Percentiles rank a stretch among this genome's conserved stretches.
These are phyloP conservation scores for Suillus subluteus DNA, from an alignment of 768 basidiomycete species.

Conservation along the genomic window DNA sequence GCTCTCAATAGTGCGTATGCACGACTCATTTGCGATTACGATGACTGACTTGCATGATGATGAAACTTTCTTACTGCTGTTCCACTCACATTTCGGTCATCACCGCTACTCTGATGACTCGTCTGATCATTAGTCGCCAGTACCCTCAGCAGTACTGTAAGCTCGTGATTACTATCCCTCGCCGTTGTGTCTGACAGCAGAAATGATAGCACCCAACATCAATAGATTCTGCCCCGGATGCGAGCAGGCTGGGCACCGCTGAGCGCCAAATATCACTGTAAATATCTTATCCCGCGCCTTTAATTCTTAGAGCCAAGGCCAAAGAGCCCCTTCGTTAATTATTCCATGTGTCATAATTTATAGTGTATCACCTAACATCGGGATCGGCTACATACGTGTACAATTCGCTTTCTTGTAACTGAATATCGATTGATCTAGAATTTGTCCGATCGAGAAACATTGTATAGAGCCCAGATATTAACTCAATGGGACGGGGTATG, in stretches of 20 bases:
- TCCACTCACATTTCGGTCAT: background rate
- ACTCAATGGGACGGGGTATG: background rate
- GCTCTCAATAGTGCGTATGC: conserved; percentile 52
- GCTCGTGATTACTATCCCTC: conserved; percentile 16
- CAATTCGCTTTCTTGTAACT: conserved; percentile 30
- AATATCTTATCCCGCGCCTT: conserved; percentile 12
- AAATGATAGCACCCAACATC: conserved; percentile 43
- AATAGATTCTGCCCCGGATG: conserved; percentile 47
- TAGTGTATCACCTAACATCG: conserved; percentile 12
- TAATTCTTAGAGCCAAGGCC: conserved; percentile 18
- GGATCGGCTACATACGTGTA: conserved; percentile 10
- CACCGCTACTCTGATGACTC: background rate
- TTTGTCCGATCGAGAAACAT: background rate
- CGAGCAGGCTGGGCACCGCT: conserved; percentile 31
- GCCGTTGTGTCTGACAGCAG: conserved; percentile 7
- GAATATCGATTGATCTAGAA: conserved; percentile 19
- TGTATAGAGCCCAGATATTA: background rate
- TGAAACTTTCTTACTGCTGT: conserved; percentile 5
- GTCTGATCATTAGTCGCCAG: conserved; percentile 36
- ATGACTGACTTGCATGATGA: conserved; percentile 8
- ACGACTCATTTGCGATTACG: background rate
- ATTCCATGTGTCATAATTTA: conserved; percentile 20
- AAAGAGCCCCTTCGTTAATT: conserved; percentile 25
- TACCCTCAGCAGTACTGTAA: conserved; percentile 52
- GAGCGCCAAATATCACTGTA: conserved; percentile 11